Conservation (phyloP, 129 eudicot genomes). For the Daucus carota region DNA sequence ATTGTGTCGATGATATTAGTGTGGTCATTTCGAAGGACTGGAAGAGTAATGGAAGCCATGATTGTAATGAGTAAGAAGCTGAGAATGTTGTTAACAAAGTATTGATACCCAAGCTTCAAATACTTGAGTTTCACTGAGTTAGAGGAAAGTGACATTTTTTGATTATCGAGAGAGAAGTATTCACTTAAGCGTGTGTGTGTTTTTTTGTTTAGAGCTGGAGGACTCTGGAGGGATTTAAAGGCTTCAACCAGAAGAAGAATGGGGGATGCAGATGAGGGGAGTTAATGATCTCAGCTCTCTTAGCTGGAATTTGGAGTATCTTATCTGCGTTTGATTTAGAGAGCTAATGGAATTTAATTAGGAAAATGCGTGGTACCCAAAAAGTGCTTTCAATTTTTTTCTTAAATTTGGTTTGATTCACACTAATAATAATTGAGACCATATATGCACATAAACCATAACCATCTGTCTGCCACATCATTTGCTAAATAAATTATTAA, state of each 20-base stretch:
- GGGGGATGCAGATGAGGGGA: conserved; percentile 27
- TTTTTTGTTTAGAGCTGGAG: conserved; percentile 9
- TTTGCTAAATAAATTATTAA: too few relatives aligned
- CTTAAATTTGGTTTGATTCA: too few relatives aligned
- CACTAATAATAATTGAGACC: too few relatives aligned
- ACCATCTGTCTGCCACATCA: too few relatives aligned
- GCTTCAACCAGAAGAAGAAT: background rate
- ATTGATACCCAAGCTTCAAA: conserved; percentile 26
- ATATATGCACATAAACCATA: too few relatives aligned
- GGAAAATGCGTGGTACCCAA: too few relatives aligned
- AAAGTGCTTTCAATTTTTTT: too few relatives aligned
- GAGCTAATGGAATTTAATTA: too few relatives aligned
- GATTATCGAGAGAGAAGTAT: background rate
- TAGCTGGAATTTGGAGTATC: background rate
- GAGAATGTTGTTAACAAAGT: conserved; percentile 32
- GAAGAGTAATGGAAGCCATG: conserved; percentile 15
- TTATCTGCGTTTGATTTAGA: too few relatives aligned
- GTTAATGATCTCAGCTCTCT: conserved; percentile 16
- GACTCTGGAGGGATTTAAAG: background rate
- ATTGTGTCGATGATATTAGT: conserved; percentile 11
- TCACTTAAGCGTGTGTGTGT: too few relatives aligned
- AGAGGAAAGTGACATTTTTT: conserved; percentile 18
- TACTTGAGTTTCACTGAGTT: conserved; percentile 30
- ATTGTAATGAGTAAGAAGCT: conserved; percentile 25
- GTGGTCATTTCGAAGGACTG: conserved; percentile 23